phyloP scores from a whole-genome alignment of 371 early-diverging fungal genomes.

The Mucor ambiguus region DNA sequence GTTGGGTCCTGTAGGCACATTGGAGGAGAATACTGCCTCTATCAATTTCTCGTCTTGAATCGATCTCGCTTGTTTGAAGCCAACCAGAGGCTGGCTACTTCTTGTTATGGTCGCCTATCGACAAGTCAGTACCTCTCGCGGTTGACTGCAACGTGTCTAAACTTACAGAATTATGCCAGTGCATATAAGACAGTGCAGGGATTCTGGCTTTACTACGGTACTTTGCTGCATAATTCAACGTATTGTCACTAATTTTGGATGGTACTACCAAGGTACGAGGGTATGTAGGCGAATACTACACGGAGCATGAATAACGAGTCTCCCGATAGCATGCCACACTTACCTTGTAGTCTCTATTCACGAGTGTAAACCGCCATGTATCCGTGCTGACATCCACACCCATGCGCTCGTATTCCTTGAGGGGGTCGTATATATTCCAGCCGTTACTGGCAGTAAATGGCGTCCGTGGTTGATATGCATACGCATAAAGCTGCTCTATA shows the following conservation, averaged over 20 bases:
- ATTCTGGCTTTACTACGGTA: conserved; percentile 91
- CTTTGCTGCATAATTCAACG: conserved; percentile 86
- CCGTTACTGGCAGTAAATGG: conserved; percentile 53
- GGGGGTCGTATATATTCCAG: conserved; percentile 80
- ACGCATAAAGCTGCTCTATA: conserved; percentile 83
- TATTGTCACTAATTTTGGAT: conserved; percentile 85
- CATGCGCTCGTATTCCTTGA: conserved; percentile 83
- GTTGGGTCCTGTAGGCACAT: conserved; percentile 45
- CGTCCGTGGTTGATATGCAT: conserved; percentile 64
- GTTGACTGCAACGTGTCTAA: background rate
- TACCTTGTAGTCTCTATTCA: conserved; percentile 80
- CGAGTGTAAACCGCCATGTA: conserved; percentile 78
- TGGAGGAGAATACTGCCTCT: conserved; percentile 82
- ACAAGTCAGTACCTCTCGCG: too few species aligned
- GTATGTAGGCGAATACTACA: conserved; percentile 87
- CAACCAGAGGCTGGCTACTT: conserved; percentile 94
- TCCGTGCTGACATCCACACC: conserved; percentile 74
- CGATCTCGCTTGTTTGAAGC: conserved; percentile 90
- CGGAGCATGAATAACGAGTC: background rate
- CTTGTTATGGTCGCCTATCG: conserved; percentile 90
- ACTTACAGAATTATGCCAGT: conserved; percentile 72
- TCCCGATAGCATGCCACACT: background rate
- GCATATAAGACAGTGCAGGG: conserved; percentile 89
- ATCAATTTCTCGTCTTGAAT: conserved; percentile 97
- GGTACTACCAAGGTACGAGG: conserved; percentile 88